Evolutionary conservation across 108 stramenopile species (phyloP).

Genomic region (Cyclotella choctawhatcheeana): DNA sequence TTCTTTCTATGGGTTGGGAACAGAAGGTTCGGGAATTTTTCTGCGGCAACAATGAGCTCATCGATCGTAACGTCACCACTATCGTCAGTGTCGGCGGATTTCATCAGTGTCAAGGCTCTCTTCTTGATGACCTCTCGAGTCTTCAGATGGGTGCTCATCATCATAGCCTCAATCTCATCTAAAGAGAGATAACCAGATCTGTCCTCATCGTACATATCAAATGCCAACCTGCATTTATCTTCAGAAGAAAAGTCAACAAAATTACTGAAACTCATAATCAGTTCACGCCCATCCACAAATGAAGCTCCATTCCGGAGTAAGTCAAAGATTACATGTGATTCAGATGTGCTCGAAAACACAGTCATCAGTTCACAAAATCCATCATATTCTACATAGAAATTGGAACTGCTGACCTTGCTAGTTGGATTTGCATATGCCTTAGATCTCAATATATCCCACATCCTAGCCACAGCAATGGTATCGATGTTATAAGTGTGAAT

Average conservation of each 20-base stretch:
- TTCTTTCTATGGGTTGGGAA: conserved; percentile 43
- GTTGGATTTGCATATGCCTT: conserved; percentile 12
- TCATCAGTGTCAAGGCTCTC: conserved; percentile 76
- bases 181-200: conserved; percentile 53
- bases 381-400: conserved; percentile 41
- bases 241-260: conserved; percentile 59
- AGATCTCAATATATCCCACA: conserved; percentile 19
- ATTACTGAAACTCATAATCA: conserved; percentile 73
- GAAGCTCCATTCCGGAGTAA: conserved; percentile 48
- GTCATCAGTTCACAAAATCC: conserved; percentile 56
- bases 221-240: conserved; percentile 65
- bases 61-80: conserved; percentile 60
- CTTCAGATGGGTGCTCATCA: conserved; percentile 68
- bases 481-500: conserved; percentile 20
- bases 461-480: conserved; percentile 27
- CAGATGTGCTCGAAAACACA: conserved; percentile 55
- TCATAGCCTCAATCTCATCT: conserved; percentile 59
- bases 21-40: conserved; percentile 77
- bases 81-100: conserved; percentile 65
- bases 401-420: background rate
- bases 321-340: conserved; percentile 65
- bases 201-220: conserved; percentile 80
- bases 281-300: conserved; percentile 55
- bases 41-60: conserved; percentile 63
- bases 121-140: conserved; percentile 48